Evolutionary conservation across 768 basidiomycete species (phyloP), one percentile per base, ranked within the genome.

Genomic region (Termitomyces sp.): DNA sequence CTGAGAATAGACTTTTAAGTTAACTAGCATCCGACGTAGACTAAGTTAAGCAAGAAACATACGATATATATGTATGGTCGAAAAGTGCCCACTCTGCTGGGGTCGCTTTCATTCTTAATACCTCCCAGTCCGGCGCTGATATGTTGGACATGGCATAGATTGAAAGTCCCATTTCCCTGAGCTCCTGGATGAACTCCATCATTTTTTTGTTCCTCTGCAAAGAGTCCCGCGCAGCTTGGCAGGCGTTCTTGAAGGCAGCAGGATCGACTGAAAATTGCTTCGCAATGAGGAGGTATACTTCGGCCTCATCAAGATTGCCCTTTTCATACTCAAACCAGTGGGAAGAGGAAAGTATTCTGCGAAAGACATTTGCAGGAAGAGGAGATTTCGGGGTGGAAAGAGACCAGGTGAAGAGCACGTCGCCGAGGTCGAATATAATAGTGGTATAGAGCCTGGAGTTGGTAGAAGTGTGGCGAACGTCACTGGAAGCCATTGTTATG

Each of bases 141-240:
- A 53, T 53, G 13, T 53, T 53, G 36, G 52, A 38, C 52, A 53
- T 53, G 15, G 52, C 35, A 38, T 36, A 53, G 36, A 53, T 38
- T 5, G 20, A 54, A 16, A 54, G 38, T 0, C 52, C 52, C 9
- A 5, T 24, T 39, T 39, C 38, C 38, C 16, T 54, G 4, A 54
- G 52, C 22, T 54, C 52, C 22, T 16, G 36, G 20, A 53, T 39
- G 22, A 53, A 15, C 36, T 39, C 52, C 15, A 53, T 7, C 16
- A 53, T 38, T 53, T 39, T 24, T 4, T 53, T 38, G 52, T 53
- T 53, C 22, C 22, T 38, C 52, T 39, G 36, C 22, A 53, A 18
- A 53, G 52, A 53, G 36, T 38, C 36, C 15, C 15, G 13, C 13
- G 4, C 15, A 53, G 9, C 15, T 24, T 16, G 20, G 22, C 5